Conservation (phyloP, 108 stramenopile genomes). For the Schizochytrium sp. region DNA sequence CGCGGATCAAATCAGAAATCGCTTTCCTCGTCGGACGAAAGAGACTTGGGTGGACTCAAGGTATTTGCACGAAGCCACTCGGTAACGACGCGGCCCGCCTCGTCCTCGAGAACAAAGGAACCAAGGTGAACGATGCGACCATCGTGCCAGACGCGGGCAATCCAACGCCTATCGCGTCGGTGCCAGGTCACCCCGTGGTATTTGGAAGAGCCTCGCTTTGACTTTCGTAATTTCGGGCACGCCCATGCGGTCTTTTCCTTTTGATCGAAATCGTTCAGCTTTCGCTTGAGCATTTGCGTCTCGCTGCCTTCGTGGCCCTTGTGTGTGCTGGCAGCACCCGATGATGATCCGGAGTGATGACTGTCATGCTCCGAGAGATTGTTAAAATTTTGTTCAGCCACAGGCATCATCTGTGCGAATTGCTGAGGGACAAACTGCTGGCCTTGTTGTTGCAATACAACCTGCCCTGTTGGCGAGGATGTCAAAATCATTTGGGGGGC, state of each 20-base stretch:
- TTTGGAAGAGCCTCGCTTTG: neutral
- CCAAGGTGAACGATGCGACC: neutral
- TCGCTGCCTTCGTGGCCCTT: neutral
- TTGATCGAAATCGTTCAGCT: neutral
- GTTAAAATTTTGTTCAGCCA: neutral
- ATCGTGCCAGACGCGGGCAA: neutral
- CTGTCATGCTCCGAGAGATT: neutral
- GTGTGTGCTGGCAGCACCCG: neutral
- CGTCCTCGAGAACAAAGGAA: neutral
- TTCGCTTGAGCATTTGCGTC: neutral
- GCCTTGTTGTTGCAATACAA: no score
- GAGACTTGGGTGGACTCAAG: no score
- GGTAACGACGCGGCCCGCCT: neutral
- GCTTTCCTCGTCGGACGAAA: no score
- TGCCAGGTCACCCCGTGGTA: neutral
- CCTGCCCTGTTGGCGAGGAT: no score
- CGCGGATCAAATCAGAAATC: no score
- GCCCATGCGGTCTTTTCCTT: neutral
- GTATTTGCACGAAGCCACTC: neutral
- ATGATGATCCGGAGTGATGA: neutral
- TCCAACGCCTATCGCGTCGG: neutral
- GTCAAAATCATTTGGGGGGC: no score
- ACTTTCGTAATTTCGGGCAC: neutral
- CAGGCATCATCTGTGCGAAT: neutral
- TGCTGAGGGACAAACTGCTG: no score